These are phyloP conservation scores for Tubosaeta sp. DNA, from an alignment of 768 basidiomycete genomes.

Conservation along the genomic window DNA sequence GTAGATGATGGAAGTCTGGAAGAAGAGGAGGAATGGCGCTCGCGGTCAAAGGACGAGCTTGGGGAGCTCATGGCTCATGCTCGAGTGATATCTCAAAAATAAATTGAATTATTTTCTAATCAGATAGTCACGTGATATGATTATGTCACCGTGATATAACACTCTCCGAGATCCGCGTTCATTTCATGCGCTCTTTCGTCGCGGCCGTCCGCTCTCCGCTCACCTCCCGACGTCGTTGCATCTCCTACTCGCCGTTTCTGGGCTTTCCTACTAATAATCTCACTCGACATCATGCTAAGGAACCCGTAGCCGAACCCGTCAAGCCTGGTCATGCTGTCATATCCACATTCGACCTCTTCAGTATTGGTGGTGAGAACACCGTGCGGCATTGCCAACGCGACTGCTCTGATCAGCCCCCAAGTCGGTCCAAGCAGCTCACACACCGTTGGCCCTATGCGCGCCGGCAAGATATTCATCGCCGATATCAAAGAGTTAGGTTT, in stretches of 20 bases:
- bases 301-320: constrained; percentile 13
- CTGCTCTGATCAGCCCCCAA: constrained; percentile 30
- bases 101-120: constrained; percentile 1
- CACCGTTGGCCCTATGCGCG: constrained; percentile 85
- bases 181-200: constrained; percentile 6
- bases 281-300: neutral
- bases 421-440: constrained; percentile 61
- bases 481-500: constrained; percentile 67
- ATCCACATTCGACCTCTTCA: constrained; percentile 90
- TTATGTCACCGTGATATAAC: neutral
- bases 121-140: neutral
- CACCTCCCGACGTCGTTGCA: constrained; percentile 8
- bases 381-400: neutral
- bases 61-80: constrained; percentile 13
- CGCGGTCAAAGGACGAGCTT: constrained; percentile 17
- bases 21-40: constrained; percentile 17
- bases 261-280: constrained; percentile 7
- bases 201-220: constrained; percentile 3
- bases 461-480: constrained; percentile 81
- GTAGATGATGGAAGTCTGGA: constrained; percentile 25
- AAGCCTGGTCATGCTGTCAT: constrained; percentile 84
- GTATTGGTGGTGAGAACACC: constrained; percentile 69
- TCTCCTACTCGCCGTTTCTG: constrained; percentile 10
- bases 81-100: neutral
- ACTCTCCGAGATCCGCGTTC: too few relatives aligned